Conservation (phyloP, 345 rosid species). For the Garcia nutans region DNA sequence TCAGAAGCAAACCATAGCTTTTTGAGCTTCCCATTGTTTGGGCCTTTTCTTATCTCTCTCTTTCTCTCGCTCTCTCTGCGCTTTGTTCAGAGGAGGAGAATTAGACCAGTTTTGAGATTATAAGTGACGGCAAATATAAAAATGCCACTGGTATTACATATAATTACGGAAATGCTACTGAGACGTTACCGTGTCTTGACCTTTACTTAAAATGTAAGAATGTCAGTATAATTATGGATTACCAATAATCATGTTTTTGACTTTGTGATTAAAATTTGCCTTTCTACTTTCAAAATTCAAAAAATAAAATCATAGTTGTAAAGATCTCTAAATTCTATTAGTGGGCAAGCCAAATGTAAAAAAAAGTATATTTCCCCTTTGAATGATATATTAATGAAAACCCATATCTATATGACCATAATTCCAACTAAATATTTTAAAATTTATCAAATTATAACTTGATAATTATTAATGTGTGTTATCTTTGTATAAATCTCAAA, state of each 20-base stretch:
- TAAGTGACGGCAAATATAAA: neutral
- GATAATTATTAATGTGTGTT: too few relatives aligned
- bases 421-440: too few relatives aligned
- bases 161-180: conserved; percentile 30
- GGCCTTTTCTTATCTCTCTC: neutral
- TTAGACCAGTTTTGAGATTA: neutral
- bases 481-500: too few relatives aligned
- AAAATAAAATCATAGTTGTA: neutral
- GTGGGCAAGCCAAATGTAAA: neutral
- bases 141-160: neutral
- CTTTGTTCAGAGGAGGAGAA: too few relatives aligned
- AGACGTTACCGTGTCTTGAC: neutral
- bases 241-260: neutral
- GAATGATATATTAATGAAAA: too few relatives aligned
- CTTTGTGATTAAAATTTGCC: too few relatives aligned
- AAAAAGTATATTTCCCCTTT: too few relatives aligned
- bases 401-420: too few relatives aligned
- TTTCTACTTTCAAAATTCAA: neutral
- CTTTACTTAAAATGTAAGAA: conserved; percentile 15
- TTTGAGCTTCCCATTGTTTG: conserved; percentile 35
- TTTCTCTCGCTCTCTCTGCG: neutral
- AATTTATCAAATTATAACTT: too few relatives aligned
- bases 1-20: conserved; percentile 13
- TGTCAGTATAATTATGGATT: conserved; percentile 8
- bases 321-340: neutral